These are phyloP conservation scores for Helicostylum pulchrum DNA, from an alignment of 192 early-diverging fungal species.

Conservation along the genomic window DNA sequence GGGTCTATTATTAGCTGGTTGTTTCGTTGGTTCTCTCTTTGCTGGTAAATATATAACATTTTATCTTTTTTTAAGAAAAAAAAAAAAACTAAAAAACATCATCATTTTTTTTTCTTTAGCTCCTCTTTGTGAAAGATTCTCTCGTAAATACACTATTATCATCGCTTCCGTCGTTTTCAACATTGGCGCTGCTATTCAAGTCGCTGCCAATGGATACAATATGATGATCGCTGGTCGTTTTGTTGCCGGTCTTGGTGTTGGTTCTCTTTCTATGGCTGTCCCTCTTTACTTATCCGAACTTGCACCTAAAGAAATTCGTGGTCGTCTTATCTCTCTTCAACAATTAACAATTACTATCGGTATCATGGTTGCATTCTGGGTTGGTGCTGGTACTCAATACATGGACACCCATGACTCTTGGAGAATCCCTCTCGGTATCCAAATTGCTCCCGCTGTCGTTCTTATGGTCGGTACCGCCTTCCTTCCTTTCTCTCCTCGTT, in stretches of 20 bases:
- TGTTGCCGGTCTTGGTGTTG: slow-evolving; percentile 63
- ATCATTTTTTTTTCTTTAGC: slow-evolving; percentile 6
- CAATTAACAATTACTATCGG: slow-evolving; percentile 93
- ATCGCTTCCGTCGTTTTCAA: slow-evolving; percentile 62
- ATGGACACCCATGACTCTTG: slow-evolving; percentile 55
- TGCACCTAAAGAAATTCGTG: slow-evolving; percentile 77
- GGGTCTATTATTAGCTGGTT: slow-evolving; percentile 65
- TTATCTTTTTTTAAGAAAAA: not conserved
- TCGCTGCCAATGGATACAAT: slow-evolving; percentile 44
- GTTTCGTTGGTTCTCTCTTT: slow-evolving; percentile 68
- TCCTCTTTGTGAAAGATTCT: slow-evolving; percentile 31
- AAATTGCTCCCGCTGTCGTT: slow-evolving; percentile 74
- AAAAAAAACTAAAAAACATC: not conserved
- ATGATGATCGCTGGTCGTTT: slow-evolving; percentile 75
- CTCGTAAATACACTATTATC: slow-evolving; percentile 70
- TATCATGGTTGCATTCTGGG: slow-evolving; percentile 61
- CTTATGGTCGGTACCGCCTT: slow-evolving; percentile 64
- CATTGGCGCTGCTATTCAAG: slow-evolving; percentile 74
- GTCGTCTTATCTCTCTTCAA: slow-evolving; percentile 80
- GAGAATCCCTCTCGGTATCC: slow-evolving; percentile 81
- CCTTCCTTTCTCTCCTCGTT: slow-evolving; percentile 87
- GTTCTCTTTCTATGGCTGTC: slow-evolving; percentile 32
- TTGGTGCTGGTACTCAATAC: slow-evolving; percentile 31
- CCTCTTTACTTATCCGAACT: slow-evolving; percentile 63
- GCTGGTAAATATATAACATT: slow-evolving; percentile 40